A percentile compares a stretch with the other conserved stretches of the same genome.
phyloP scores from a whole-genome alignment of 2,329 filamentous ascomycete genomes.

The Hypocrella siamensis region DNA sequence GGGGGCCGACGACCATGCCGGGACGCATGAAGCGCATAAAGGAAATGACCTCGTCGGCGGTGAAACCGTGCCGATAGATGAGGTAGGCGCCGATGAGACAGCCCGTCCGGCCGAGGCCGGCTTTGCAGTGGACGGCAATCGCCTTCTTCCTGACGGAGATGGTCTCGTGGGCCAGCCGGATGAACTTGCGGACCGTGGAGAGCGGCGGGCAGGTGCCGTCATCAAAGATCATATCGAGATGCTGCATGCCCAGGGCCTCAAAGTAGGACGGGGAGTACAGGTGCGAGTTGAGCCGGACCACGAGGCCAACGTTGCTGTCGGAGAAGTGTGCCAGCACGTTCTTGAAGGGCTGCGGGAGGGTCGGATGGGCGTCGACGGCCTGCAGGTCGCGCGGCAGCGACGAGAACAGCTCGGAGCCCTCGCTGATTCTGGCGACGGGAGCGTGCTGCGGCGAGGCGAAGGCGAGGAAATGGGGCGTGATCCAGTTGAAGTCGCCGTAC shows the following conservation, averaged over 20 bases:
- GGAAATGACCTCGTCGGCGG: constrained; percentile 89
- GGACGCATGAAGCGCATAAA: constrained; percentile 99
- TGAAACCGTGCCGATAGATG: constrained; percentile 95
- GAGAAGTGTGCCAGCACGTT: constrained; percentile 86
- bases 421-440: constrained; percentile 56
- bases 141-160: constrained; percentile 83
- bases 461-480: constrained; percentile 85
- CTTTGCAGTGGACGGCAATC: constrained; percentile 97
- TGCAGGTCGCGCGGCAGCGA: constrained; percentile 61
- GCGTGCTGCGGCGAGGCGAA: constrained; percentile 88
- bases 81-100: constrained; percentile 95
- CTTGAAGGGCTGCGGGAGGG: constrained; percentile 77
- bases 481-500: constrained; percentile 99
- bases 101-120: constrained; percentile 84
- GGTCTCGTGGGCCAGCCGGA: constrained; percentile 85
- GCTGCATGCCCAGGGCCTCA: constrained; percentile 83
- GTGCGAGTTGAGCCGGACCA: constrained; percentile 88
- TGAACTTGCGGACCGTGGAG: constrained; percentile 82
- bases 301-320: constrained; percentile 75
- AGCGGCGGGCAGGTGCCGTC: constrained; percentile 91
- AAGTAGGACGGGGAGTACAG: constrained; percentile 97
- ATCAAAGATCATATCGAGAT: constrained; percentile 99
- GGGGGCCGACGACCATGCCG: constrained; percentile 95
- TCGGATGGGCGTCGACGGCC: constrained; percentile 53
- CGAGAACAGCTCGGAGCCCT: constrained; percentile 57